Evolutionary conservation across 805 yeast species (phyloP).

Genomic region (Scheffersomyces coipomensis): DNA sequence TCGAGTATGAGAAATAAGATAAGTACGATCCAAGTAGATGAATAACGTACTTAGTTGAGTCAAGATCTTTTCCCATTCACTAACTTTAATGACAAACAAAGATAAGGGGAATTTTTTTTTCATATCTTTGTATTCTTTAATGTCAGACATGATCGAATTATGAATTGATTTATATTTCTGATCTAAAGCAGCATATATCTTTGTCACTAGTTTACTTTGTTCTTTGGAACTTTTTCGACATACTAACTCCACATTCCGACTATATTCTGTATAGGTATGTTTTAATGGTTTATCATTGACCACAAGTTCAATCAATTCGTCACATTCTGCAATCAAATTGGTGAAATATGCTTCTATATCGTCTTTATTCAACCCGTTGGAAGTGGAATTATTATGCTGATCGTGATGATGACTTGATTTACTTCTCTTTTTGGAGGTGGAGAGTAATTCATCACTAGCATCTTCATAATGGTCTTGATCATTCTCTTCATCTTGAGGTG

Average conservation of each 20-base stretch:
- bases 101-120: conserved; percentile 3
- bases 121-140: neutral
- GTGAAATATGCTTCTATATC: neutral
- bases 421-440: neutral
- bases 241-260: conserved; percentile 27
- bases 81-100: conserved; percentile 13
- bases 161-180: neutral
- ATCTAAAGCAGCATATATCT: conserved; percentile 9
- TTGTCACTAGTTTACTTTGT: conserved; percentile 24
- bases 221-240: conserved; percentile 32
- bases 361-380: neutral
- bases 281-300: conserved; percentile 13
- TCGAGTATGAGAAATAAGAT: conserved; percentile 31
- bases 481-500: too few relatives aligned
- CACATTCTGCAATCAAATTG: neutral
- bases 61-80: conserved; percentile 24
- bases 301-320: neutral
- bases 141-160: neutral
- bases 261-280: conserved; percentile 22
- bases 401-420: neutral
- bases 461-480: too few relatives aligned
- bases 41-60: conserved; percentile 26
- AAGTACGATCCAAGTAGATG: conserved; percentile 33
- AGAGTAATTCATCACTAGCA: neutral
- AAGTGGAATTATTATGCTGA: too few relatives aligned